Base-by-base conservation (phyloP, 2,329 filamentous ascomycete genomes). In the Phoma herbarum region DNA sequence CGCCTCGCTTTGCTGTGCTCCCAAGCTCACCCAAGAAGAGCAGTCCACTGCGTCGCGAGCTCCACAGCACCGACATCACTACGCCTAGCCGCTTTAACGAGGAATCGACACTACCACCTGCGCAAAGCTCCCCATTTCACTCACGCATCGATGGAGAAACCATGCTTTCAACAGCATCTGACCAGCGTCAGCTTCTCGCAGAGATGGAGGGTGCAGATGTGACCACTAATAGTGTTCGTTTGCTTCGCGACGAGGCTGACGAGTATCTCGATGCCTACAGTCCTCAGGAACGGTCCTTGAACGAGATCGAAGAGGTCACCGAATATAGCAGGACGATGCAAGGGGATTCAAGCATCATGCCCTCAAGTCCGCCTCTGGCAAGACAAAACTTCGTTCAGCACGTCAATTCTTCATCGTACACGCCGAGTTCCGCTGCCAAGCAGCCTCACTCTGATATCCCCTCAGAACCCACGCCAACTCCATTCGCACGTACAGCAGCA, bases 261-360 rank as follows among this genome's bases (percentile, higher is more conserved):
- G 72, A 65, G 14, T 75, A 75, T 46, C 68, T 73, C 2, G 62
- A 73, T 9, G 74, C 74, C 1, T 77, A 76, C 49, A 68, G 72
- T 42, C 60, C 66, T 6, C 75, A 74, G 54, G 66, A 74, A 23
- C 72, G 69, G 12, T 70, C 67, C 6, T 57, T 77, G 11, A 58
- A 73, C 22, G 70, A 75, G 29, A 72, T 77, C 25, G 67, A 69
- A 25, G 74, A 77, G 55, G 67, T 75, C n/a, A 77, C 74, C 1
- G 74, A 76, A 47, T 66, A 62, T 10, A 75, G 73, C 53, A 65
- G 63, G 37, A 71, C 62, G 6, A 57, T 60, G 54, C 62, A 65
- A 16, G 60, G 57, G 12, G 57, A 64, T 2, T 59, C 54, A 2
- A 72, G 57, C 25, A 50, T 67, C 9, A 44, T 67, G 23, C 55